Evolutionary conservation across 441 rosid species (phyloP).

Genomic region (Raphanus hybrid): DNA sequence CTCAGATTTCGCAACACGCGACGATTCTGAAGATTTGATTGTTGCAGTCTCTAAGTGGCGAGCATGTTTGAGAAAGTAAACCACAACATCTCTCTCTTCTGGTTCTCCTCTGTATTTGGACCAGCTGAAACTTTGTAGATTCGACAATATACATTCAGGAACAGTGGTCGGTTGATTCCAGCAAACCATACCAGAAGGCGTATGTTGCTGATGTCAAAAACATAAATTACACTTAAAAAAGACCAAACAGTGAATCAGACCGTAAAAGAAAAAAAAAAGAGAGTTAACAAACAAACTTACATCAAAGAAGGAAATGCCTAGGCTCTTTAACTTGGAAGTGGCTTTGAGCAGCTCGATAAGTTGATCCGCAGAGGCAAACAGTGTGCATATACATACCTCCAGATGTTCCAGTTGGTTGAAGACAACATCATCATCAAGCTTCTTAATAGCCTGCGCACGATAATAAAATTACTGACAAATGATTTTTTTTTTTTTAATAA

Average conservation of each 20-base stretch:
- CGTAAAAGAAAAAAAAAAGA: neutral
- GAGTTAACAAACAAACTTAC: neutral
- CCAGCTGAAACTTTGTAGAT: slow-evolving; percentile 21
- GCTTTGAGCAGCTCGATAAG: slow-evolving; percentile 12
- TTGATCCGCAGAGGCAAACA: neutral
- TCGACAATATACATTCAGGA: slow-evolving; percentile 23
- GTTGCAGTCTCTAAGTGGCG: slow-evolving; percentile 4
- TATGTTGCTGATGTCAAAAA: slow-evolving; percentile 4
- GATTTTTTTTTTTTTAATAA: neutral
- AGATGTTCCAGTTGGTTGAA: slow-evolving; percentile 28
- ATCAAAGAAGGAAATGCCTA: neutral
- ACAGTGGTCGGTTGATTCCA: slow-evolving; percentile 26
- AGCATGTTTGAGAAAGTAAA: slow-evolving; percentile 18
- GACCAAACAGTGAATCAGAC: neutral
- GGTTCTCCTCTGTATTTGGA: neutral
- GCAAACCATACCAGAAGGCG: fast-evolving
- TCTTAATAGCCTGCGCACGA: neutral
- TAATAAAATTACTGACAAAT: neutral
- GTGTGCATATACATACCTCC: neutral
- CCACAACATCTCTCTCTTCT: slow-evolving; percentile 6
- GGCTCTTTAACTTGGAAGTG: neutral
- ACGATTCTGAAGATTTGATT: neutral
- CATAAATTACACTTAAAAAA: neutral
- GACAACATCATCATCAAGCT: neutral
- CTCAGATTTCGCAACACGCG: neutral